Percentiles rank a stretch among this genome's conserved stretches.
phyloP scores from a whole-genome alignment of 371 early-diverging fungal species.

The Rozella allomycis region DNA sequence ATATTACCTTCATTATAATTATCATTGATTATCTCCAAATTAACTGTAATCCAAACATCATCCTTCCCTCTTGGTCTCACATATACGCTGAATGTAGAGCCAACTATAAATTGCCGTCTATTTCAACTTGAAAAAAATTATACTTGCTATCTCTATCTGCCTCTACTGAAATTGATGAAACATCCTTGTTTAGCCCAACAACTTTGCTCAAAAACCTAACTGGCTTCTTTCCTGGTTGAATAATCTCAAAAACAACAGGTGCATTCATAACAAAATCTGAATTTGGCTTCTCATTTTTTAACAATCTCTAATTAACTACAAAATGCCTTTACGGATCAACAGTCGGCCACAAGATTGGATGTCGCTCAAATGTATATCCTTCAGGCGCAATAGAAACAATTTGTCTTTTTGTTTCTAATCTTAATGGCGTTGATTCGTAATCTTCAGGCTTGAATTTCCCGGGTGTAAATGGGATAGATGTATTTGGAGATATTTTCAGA shows the following conservation, averaged over 20 bases:
- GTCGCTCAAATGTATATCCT: too few species aligned
- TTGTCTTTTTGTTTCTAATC: background rate
- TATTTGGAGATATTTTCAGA: background rate
- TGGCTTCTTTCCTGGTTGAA: conserved; percentile 15
- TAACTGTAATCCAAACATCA: conserved; percentile 19
- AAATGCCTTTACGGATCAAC: background rate
- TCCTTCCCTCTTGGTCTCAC: conserved; percentile 8
- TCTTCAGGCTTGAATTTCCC: background rate
- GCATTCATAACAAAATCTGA: conserved; percentile 25
- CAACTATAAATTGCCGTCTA: conserved; percentile 8
- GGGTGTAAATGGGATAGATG: background rate
- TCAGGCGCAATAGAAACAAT: too few species aligned
- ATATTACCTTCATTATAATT: conserved; percentile 21
- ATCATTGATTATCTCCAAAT: conserved; percentile 27
- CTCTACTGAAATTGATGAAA: conserved; percentile 21
- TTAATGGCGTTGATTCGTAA: background rate
- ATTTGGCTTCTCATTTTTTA: background rate
- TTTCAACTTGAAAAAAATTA: conserved; percentile 1
- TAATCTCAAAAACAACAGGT: conserved; percentile 27
- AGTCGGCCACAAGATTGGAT: too few species aligned
- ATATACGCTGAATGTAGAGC: conserved; percentile 24
- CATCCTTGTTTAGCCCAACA: conserved; percentile 15
- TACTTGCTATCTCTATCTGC: conserved; percentile 8
- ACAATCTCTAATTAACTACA: background rate
- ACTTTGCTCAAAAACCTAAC: conserved; percentile 19